Base-by-base conservation (phyloP, 2,329 filamentous ascomycete species). In the Pseudogymnoascus sp. region DNA sequence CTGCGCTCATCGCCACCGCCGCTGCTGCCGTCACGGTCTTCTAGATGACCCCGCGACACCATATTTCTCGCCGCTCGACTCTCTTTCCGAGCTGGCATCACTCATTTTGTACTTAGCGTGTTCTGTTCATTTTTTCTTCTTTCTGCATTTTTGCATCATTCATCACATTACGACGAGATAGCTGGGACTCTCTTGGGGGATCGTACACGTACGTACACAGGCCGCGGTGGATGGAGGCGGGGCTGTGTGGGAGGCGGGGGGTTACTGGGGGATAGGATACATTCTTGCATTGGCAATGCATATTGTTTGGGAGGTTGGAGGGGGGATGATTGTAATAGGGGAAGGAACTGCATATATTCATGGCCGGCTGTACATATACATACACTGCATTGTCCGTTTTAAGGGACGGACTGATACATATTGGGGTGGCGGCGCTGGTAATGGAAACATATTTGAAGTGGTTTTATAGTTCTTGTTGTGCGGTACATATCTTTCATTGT, bases 71-170 rank as follows among this genome's bases (percentile, higher is more conserved):
- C 50, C 50, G 28, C 50, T 56, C 50, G 8, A 31, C 28, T 12
- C 11, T 12, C 14, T 56, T 34, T 34, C 10, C 5, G 25, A 21
- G 50, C 11, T 56, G 50, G 50, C 50, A 4, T 34, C 50, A 56
- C 28, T 56, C 50, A 56, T 50, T 56, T 56, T 56, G 50, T 56
- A 34, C 28, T 56, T 56, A 34, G 50, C 50, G 50, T 56, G 50
- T 56, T 56, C 31, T 53, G 23, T 31, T 25, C 16, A 31, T 31
- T 31, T 53, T 5, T 34, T 31, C 25, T 56, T 50, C 28, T 4
- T 34, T 56, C 50, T 56, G 50, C 50, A 56, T 56, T 56, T 34
- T 34, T 11, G 31, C 31, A 34, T 16, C 50, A 56, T 56, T 16
- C 50, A 56, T 56, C 50, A 56, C 50, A 56, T 36, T 18, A 56